Base-by-base conservation (phyloP, 345 rosid species). In the Populus euphratica region DNA sequence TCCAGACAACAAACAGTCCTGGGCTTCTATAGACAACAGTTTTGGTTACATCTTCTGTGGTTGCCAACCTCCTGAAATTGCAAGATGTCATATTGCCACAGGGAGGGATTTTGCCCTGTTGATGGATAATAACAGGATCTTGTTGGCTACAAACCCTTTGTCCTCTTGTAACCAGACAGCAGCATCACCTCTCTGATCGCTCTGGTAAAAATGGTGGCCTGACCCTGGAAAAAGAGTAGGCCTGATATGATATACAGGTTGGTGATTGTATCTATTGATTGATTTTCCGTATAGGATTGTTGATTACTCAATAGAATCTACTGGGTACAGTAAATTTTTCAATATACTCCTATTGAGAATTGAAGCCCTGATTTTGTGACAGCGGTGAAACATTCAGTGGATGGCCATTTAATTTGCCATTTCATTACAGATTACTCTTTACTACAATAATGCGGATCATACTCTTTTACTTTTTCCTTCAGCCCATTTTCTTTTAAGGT, bases 141-240 rank as follows among this genome's bases (percentile, higher is more conserved):
- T 61, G 36, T 10, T 73, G 68, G 50, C 41, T n/a, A 12, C 59
- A 0, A 59, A 14, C 35, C 33, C 27, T 29, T 38, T 43, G 11
- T 38, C 68, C 52, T 23, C 38, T 23, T 61, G 25, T 31, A 41
- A 41, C 41, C 44, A 50, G 13, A 50, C 17, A 70, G 61, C 31
- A 11, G 73, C 39, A 20, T 38, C n/a, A 1, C 64, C 35, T 33
- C 36, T 14, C 35, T 61, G 71, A 68, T 29, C 3, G 20, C 61
- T 72, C 39, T 36, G 62, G 66, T 35, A 10, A 49, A 54, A 70
- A 73, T 73, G 52, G 76, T 73, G 39, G 54, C 21, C 54, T 49
- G 54, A 17, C 29, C 6, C 36, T 11, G 5, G 36, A 72, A 52
- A 56, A 70, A 14, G 65, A 27, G 23, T 61, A n/a, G 72, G 72